A percentile compares a stretch with the other conserved stretches of the same genome.
Evolutionary conservation across 805 yeast genomes (phyloP).

Genomic region (Wickerhamomyces strasburgensis): DNA sequence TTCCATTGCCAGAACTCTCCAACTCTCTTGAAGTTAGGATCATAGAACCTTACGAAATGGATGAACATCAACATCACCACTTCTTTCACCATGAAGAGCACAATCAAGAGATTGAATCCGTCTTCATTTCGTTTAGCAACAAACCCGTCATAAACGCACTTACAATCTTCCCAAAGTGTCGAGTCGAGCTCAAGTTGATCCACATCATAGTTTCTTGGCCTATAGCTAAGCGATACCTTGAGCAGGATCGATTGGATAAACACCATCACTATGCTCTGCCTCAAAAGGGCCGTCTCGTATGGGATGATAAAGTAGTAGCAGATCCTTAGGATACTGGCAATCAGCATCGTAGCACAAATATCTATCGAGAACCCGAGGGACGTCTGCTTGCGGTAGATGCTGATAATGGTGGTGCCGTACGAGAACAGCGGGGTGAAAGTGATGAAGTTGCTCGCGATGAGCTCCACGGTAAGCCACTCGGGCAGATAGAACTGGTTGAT

Average conservation of each 20-base stretch:
- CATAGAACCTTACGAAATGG: conserved; percentile 55
- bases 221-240: conserved; percentile 54
- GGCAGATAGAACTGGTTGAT: conserved; percentile 42
- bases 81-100: conserved; percentile 5
- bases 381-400: conserved; percentile 58
- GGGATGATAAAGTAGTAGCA: conserved; percentile 76
- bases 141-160: conserved; percentile 3
- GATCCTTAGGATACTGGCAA: conserved; percentile 68
- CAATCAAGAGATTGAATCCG: conserved; percentile 4
- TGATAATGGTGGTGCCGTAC: conserved; percentile 75
- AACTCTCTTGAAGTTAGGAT: conserved; percentile 63
- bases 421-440: conserved; percentile 82
- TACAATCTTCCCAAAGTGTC: conserved; percentile 3
- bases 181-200: conserved; percentile 30
- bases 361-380: conserved; percentile 86
- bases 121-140: conserved; percentile 2
- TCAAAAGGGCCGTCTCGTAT: conserved; percentile 68
- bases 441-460: conserved; percentile 58
- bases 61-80: conserved; percentile 24
- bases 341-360: conserved; percentile 86
- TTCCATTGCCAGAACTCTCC: conserved; percentile 86
- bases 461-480: conserved; percentile 49
- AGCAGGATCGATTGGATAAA: conserved; percentile 65
- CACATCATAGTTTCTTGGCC: conserved; percentile 41
- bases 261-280: conserved; percentile 86